These are phyloP conservation scores for Adansonia grandidieri DNA, from an alignment of 441 rosid species.

Conservation along the genomic window DNA sequence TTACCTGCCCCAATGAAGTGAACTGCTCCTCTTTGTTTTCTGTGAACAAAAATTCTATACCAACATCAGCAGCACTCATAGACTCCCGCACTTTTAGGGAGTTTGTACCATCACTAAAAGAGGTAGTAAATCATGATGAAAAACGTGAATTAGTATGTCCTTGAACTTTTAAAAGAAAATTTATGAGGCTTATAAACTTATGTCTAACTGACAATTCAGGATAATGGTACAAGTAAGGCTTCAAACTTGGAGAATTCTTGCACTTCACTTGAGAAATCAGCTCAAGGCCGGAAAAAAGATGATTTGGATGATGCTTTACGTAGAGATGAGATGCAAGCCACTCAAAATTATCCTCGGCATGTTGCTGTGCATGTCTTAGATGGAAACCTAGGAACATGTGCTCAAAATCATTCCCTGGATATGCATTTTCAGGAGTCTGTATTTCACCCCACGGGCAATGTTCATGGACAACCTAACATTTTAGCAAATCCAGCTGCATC, in stretches of 20 bases:
- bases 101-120: conserved; percentile 53
- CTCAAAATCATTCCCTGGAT: conserved; percentile 52
- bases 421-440: conserved; percentile 53
- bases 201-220: conserved; percentile 47
- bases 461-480: conserved; percentile 45
- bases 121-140: conserved; percentile 42
- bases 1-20: conserved; percentile 51
- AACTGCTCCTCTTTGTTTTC: conserved; percentile 58
- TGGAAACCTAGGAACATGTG: conserved; percentile 51
- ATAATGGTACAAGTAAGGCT: conserved; percentile 50
- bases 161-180: conserved; percentile 38
- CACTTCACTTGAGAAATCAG: conserved; percentile 40
- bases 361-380: conserved; percentile 66
- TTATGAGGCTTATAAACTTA: conserved; percentile 43
- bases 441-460: conserved; percentile 58
- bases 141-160: conserved; percentile 36
- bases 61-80: conserved; percentile 36
- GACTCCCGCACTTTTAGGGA: conserved; percentile 54
- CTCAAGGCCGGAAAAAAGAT: conserved; percentile 42
- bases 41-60: conserved; percentile 45
- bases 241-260: conserved; percentile 45
- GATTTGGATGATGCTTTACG: conserved; percentile 37
- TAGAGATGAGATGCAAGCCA: conserved; percentile 48
- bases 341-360: conserved; percentile 71
- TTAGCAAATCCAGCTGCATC: conserved; percentile 64